Evolutionary conservation across 495 filamentous ascomycete species (phyloP), one percentile per base, ranked within the genome.

Genomic region (Acidomyces sp.): DNA sequence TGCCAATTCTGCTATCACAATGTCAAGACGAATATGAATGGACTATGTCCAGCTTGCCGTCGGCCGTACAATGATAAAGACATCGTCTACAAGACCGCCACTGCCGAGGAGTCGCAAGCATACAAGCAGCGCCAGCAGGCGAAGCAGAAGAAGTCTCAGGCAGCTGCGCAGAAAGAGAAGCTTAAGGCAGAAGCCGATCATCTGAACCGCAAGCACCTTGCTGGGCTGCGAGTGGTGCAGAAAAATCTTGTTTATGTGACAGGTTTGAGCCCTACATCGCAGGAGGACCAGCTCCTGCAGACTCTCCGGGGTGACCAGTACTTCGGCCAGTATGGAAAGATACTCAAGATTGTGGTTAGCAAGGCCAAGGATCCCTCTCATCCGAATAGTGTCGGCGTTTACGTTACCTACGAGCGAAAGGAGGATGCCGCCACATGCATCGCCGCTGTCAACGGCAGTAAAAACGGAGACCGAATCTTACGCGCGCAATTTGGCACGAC

Each of bases 1-100:
- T 99, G 92, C 60, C 92, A 95, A 67, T 99, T 99, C 64, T 99
- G 92, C 62, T 96, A 81, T 67, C 93, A 99, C 66, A 96, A 96
- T 52, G 90, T 99, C 61, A 88, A 85, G 60, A 83, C 78, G 43
- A 94, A 87, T 48, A 79, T 94, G 70, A 94, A 94, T 57, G 85
- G 85, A 25, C 67, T 92, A 21, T 99, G 92, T 63, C 92, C 92
- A 12, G 93, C 93, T 55, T 99, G 92, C 62, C 77, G 92, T 55
- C 71, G 92, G 51, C 74, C 80, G 13, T 99, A 99, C 57, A 84
- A 94, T 59, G 92, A 99, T 37, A 84, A 87, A 57, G 90, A 82
- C 18, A 94, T 99, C 37, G 78, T 93, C 60, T 95, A 82, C 71
- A 95, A 95, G 60, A 77, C 83, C 22, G 80, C 92, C 35, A 87